Base-by-base conservation (phyloP, 164 flowering plant genomes). In the Taxillus chinensis region DNA sequence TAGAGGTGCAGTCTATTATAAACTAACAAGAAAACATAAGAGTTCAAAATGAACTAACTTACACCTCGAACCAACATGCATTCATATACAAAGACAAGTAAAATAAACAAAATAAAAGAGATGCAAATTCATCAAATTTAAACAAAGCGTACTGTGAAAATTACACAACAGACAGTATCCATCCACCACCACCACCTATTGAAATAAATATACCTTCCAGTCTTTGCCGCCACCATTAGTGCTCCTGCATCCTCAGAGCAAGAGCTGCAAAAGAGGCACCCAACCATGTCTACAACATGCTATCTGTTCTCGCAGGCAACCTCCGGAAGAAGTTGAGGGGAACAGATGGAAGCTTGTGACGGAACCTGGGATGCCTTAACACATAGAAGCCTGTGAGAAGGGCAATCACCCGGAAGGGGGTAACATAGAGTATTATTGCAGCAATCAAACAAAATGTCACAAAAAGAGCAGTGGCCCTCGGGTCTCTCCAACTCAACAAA, bases 401-500 rank as follows among this genome's bases (percentile, higher is more conserved):
- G 17, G 75, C 78, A 64, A 87, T 75, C 16, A 82, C 79, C 59
- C 72, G 83, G 62, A 87, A 83, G 3, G 90, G 90, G 3, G 86
- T 83, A 0, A 83, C 84, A 51, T 83, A 87, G 27, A 87, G 80
- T 6, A 82, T 81, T 14, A 82, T 58, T 40, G 90, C 95, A 52
- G 86, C 83, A 63, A 82, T 50, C 62, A 85, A 63, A 65, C 95
- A 87, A 70, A 83, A 82, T 0, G 55, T 67, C 14, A 82, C 76
- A 58, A 87, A 87, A 58, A 87, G 64, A 3, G 86, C 72, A 11
- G 86, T 79, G 0, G 95, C 90, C 50, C 95, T 70, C 2, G 89
- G 90, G 68, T 85, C 95, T 46, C 95, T 65, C 95, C 95, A 87
- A 72, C 84, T 87, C 54, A 85, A 69, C 50, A 87, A 68, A 7